Conservation (phyloP, 192 early-diverging fungal genomes). For the Linnemannia elongata region DNA sequence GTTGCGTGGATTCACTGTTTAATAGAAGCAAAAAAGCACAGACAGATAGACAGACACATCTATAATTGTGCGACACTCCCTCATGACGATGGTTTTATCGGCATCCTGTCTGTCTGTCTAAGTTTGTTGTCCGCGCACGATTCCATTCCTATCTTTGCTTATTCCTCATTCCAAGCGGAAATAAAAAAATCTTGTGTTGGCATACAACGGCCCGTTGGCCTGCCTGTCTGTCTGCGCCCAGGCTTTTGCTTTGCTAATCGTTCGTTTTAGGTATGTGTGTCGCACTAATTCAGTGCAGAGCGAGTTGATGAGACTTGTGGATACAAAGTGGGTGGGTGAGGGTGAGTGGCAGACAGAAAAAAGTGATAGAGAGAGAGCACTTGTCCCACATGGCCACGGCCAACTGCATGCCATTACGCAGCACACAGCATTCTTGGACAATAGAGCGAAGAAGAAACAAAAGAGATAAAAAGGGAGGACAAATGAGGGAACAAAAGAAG, state of each 20-base stretch:
- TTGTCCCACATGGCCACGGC: background rate
- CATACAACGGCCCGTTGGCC: background rate
- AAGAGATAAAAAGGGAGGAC: no score
- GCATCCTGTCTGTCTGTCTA: no score
- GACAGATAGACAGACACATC: no score
- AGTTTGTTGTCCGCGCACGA: background rate
- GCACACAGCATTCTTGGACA: background rate
- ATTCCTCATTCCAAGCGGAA: background rate
- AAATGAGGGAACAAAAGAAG: no score
- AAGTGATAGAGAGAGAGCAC: background rate
- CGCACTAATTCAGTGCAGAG: background rate
- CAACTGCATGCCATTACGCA: background rate
- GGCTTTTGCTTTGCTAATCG: background rate
- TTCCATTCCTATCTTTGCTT: background rate
- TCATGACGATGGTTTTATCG: no score
- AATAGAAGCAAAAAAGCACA: no score
- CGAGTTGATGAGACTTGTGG: background rate
- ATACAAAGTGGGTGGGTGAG: background rate
- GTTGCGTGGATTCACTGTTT: no score
- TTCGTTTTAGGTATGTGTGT: background rate
- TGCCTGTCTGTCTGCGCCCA: constrained; percentile 2
- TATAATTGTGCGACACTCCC: no score
- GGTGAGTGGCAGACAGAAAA: background rate
- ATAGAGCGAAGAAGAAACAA: background rate
- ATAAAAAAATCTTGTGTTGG: no score